Conservation (phyloP, 2,329 filamentous ascomycete species). For the Neoarthrinium moseri region DNA sequence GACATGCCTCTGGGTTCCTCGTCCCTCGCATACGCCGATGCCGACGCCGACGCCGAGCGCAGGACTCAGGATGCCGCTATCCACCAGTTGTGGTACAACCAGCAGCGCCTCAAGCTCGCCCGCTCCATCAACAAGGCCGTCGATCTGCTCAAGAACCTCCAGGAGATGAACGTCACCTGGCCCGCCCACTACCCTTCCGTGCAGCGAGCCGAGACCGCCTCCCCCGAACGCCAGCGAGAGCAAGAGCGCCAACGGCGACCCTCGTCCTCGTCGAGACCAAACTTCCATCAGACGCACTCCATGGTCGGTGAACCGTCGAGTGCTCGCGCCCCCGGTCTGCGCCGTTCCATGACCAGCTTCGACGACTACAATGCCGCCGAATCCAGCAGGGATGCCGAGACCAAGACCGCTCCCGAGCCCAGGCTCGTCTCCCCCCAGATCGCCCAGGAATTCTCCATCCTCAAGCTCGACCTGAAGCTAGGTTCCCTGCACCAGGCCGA, state of each 20-base stretch:
- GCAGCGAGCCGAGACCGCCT: conserved; percentile 53
- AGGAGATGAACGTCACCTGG: conserved; percentile 88
- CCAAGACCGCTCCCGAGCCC: conserved; percentile 64
- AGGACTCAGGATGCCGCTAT: conserved; percentile 76
- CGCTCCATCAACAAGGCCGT: conserved; percentile 85
- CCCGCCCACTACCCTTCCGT: conserved; percentile 93
- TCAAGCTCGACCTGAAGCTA: conserved; percentile 93
- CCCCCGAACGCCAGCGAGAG: conserved; percentile 21
- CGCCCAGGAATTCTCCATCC: conserved; percentile 89
- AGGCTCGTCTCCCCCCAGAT: conserved; percentile 88
- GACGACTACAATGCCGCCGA: conserved; percentile 62
- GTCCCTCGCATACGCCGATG: conserved; percentile 37
- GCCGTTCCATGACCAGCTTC: conserved; percentile 71
- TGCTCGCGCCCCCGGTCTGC: conserved; percentile 50
- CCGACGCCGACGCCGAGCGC: conserved; percentile 59
- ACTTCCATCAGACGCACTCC: conserved; percentile 63
- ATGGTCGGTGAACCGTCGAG: conserved; percentile 47
- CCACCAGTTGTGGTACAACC: conserved; percentile 92
- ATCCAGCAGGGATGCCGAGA: conserved; percentile 70
- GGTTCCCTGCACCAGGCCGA: conserved; percentile 84
- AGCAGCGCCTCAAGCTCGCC: conserved; percentile 82
- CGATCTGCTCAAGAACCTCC: conserved; percentile 77
- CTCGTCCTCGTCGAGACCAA: conserved; percentile 55
- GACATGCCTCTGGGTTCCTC: conserved; percentile 45
- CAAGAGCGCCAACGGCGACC: too few species aligned